Conservation (phyloP, 164 flowering plant species). For the Buxus sempervirens region DNA sequence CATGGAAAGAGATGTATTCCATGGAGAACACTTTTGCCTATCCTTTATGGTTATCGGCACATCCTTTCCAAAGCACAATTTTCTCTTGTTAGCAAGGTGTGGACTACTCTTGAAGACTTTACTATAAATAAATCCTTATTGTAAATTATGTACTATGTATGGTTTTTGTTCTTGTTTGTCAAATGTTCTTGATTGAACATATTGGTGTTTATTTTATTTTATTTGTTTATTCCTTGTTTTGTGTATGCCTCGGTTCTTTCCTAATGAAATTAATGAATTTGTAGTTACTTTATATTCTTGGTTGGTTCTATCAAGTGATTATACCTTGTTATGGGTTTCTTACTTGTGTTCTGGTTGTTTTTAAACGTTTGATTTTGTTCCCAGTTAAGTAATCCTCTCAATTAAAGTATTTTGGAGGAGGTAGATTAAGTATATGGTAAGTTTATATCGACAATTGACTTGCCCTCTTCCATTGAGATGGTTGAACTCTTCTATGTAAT, state of each 20-base stretch:
- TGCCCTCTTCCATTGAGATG: too few species aligned
- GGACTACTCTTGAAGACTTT: conserved; percentile 10
- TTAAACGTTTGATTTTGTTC: too few species aligned
- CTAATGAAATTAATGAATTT: not conserved
- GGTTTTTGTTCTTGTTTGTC: not conserved
- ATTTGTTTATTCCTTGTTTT: not conserved
- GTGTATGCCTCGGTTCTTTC: not conserved
- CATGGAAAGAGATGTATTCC: conserved; percentile 87
- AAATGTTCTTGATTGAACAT: not conserved
- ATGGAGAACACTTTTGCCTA: conserved; percentile 48
- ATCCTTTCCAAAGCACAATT: conserved; percentile 70
- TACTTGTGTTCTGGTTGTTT: too few species aligned
- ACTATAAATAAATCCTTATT: not conserved
- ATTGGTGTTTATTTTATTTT: too few species aligned
- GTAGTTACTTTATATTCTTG: conserved; percentile 13
- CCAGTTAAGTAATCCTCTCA: too few species aligned
- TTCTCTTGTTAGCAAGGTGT: conserved; percentile 46
- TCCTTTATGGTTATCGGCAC: conserved; percentile 87
- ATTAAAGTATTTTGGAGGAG: too few species aligned
- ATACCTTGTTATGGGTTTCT: not conserved
- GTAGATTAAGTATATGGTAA: too few species aligned
- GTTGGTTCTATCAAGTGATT: too few species aligned
- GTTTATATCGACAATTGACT: too few species aligned
- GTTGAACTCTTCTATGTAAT: too few species aligned
- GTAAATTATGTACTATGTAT: conserved; percentile 2